Base-by-base conservation (phyloP, 768 basidiomycete genomes). In the Russula lepida region DNA sequence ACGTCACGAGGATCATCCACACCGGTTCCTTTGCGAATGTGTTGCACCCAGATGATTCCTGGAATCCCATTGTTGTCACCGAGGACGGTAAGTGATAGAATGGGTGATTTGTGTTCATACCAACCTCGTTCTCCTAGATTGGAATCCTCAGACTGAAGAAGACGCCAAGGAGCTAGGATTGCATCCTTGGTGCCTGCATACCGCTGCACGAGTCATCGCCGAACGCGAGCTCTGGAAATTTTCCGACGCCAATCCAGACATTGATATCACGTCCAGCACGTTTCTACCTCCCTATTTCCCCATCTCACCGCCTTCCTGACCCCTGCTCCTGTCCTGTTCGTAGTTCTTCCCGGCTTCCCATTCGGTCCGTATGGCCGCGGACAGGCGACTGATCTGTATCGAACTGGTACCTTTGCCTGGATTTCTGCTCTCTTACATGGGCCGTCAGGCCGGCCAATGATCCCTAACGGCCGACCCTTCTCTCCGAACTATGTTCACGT, bases 171-270 rank as follows among this genome's bases (percentile, higher is more conserved):
- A n/a, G 39, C 56, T 63, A 30, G 62, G 62, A 23, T 6, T 63
- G 56, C 62, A 63, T 37, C 62, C 62, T 5, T 63, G 56, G 62
- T 63, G 62, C 39, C 12, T 63, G 15, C 46, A 58, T 19, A 63
- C 62, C 2, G 46, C 52, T 2, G 56, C 56, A 12, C 52, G 27
- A 25, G 57, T 63, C 52, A 58, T 58, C 46, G 62, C 62, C 3
- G 62, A 63, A n/a, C 62, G 62, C 39, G 62, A 58, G 37, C 46
- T 63, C 30, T 63, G 62, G 62, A 54, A 21, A n/a, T 63, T 63
- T 25, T 57, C 56, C 19, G 62, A 58, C 7, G 37, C 37, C 37
- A 63, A 58, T 37, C 62, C 52, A 6, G 37, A 49, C 46, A 58
- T 58, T 25, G 62, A 58, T 32, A 52, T 58, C 19, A 63, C 57